Base-by-base conservation (phyloP, 768 basidiomycete species). In the Trametes cubensis region DNA sequence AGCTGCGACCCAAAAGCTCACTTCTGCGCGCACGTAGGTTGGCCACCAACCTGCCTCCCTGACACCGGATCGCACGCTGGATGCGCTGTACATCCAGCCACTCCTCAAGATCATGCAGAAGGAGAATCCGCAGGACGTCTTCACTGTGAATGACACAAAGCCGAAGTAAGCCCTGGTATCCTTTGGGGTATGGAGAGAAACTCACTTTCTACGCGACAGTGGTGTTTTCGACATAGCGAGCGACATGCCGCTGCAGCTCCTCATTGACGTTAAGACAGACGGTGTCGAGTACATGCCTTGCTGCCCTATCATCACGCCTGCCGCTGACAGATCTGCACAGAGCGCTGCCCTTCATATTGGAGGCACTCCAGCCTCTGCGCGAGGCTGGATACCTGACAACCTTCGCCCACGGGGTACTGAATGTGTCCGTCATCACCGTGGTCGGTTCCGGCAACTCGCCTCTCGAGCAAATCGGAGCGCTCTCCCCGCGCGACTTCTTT, bases 401-500 rank as follows among this genome's bases (percentile, higher is more conserved):
- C 0, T 79, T 77, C 58, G 66, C 73, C 0, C 77, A 80, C 55
- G 78, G 78, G 21, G 72, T 65, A 0, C 66, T 81, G 25, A 78
- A 68, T 3, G 39, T 47, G 5, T 76, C 75, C 18, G 72, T 75
- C 2, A 68, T 84, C 21, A 77, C 78, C 20, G 80, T 80, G 15
- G 72, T 83, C 44, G 82, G 83, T 21, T 82, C 82, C 15, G 83
- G 83, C 10, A 82, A 82, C 69, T 79, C 82, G 21, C 83, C 81
- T 25, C 73, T 84, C 11, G 77, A 78, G 38, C 75, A 72, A 14
- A 76, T 83, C 51, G 75, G 77, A 64, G 77, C 74, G 2, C 74
- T 82, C 26, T 69, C 71, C n/a, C 79, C 80, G 14, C 73, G 83
- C 18, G 80, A 83, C 66, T 69, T 80, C 50, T 83, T 84, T 69